Evolutionary conservation across 176 grass and related monocot genomes (phyloP).

Genomic region (Saccharum spontaneum): DNA sequence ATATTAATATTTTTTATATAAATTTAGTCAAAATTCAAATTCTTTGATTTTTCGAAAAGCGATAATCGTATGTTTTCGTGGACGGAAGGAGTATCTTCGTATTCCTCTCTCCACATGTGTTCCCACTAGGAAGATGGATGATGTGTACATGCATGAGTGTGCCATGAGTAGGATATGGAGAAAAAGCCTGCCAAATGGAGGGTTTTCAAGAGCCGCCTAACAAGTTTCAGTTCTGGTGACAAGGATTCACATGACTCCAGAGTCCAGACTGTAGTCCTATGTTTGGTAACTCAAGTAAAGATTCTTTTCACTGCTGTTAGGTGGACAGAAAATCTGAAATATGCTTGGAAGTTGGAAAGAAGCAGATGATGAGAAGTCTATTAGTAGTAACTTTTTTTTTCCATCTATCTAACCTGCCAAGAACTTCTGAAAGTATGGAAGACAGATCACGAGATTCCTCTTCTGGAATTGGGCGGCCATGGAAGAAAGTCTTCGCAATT

Average conservation of each 20-base stretch:
- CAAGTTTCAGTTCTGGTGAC: slow-evolving; percentile 8
- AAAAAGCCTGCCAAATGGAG: slow-evolving; percentile 8
- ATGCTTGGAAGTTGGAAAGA: background rate
- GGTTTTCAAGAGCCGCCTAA: background rate
- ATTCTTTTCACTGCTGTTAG: background rate
- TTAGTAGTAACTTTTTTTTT: background rate
- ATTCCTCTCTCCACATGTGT: slow-evolving; percentile 35
- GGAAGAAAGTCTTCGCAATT: slow-evolving; percentile 1
- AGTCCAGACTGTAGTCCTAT: slow-evolving; percentile 11
- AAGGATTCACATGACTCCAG: slow-evolving; percentile 26
- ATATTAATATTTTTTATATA: no score
- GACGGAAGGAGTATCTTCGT: no score
- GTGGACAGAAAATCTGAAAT: background rate
- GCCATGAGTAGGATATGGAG: slow-evolving; percentile 38
- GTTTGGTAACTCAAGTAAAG: background rate
- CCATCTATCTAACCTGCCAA: background rate
- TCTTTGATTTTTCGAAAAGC: no score
- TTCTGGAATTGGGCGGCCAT: slow-evolving; percentile 14
- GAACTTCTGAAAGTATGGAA: slow-evolving; percentile 1
- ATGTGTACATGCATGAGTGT: slow-evolving; percentile 43
- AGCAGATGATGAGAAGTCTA: background rate
- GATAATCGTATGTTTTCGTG: no score
- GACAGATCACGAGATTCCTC: slow-evolving; percentile 18
- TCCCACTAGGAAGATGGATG: slow-evolving; percentile 18
- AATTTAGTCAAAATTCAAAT: no score